These are phyloP conservation scores for Solanum megistacrolobum DNA, from an alignment of 257 asterid genomes.

Conservation along the genomic window DNA sequence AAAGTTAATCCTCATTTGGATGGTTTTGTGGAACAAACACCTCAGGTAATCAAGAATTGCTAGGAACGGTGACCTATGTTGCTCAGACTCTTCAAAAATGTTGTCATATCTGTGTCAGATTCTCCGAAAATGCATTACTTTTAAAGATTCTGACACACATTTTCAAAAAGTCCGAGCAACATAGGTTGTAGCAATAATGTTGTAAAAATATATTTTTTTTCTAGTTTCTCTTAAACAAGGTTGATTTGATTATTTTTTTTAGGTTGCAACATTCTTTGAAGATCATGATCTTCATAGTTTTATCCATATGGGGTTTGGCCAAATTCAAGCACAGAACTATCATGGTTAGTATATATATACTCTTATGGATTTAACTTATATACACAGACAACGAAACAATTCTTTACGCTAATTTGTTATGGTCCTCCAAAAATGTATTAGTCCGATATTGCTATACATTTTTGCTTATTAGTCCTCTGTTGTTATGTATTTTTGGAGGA, in stretches of 20 bases:
- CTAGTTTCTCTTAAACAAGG: neutral
- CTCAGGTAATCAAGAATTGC: conserved; percentile 39
- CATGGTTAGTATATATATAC: conserved; percentile 41
- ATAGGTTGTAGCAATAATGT: neutral
- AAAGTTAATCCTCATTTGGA: conserved; percentile 31
- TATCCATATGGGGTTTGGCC: conserved; percentile 75
- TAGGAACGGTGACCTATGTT: neutral
- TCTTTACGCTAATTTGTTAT: neutral
- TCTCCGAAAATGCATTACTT: neutral
- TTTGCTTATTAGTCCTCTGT: neutral
- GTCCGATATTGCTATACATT: neutral
- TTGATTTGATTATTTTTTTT: neutral
- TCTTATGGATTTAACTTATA: neutral
- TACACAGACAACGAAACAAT: neutral
- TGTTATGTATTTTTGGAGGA: neutral
- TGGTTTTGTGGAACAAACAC: conserved; percentile 29
- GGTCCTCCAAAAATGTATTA: neutral
- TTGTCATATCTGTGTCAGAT: neutral
- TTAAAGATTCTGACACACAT: neutral
- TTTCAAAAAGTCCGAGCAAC: neutral
- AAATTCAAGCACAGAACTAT: conserved; percentile 42
- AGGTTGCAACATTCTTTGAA: conserved; percentile 67
- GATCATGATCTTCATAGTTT: conserved; percentile 66
- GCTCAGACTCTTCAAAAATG: neutral
- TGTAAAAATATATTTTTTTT: neutral